A percentile compares a stretch with the other conserved stretches of the same genome.
These are phyloP conservation scores for Collybia nuda DNA, from an alignment of 768 basidiomycete species.

Conservation along the genomic window DNA sequence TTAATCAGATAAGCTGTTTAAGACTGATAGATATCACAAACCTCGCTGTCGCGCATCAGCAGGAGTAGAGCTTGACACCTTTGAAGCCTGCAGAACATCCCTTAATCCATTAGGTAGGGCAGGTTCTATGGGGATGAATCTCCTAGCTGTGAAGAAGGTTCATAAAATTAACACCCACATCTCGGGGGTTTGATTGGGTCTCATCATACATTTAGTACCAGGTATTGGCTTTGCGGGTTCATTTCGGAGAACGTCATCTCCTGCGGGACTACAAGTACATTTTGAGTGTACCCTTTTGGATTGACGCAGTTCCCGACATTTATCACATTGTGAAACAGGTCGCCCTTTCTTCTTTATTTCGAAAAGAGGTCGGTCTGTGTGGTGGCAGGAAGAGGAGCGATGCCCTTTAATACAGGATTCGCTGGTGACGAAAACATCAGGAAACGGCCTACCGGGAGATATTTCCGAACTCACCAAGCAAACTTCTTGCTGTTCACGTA, in stretches of 20 bases:
- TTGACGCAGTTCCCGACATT: conserved; percentile 80
- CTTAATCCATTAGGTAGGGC: conserved; percentile 74
- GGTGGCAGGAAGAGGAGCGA: conserved; percentile 84
- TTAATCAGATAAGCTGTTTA: conserved; percentile 1
- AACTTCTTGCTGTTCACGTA: conserved; percentile 74
- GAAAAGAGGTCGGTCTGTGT: conserved; percentile 86
- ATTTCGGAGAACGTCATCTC: conserved; percentile 26
- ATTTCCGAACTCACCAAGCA: conserved; percentile 58
- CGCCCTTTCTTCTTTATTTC: conserved; percentile 94
- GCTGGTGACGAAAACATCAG: conserved; percentile 36
- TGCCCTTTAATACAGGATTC: conserved; percentile 95
- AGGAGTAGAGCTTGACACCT: conserved; percentile 22
- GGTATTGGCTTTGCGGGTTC: conserved; percentile 26
- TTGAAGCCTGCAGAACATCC: conserved; percentile 43
- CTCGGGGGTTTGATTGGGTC: no score
- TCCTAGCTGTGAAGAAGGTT: conserved; percentile 41
- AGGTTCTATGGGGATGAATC: conserved; percentile 71
- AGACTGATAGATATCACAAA: conserved; percentile 17
- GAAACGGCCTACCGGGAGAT: not conserved
- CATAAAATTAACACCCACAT: not conserved
- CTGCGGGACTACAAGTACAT: conserved; percentile 62
- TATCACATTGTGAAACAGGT: conserved; percentile 86
- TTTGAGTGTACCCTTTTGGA: conserved; percentile 81
- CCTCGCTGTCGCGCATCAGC: conserved; percentile 52
- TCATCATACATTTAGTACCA: conserved; percentile 40